Base-by-base conservation (phyloP, 108 stramenopile genomes). In the Chaetoceros muelleri region DNA sequence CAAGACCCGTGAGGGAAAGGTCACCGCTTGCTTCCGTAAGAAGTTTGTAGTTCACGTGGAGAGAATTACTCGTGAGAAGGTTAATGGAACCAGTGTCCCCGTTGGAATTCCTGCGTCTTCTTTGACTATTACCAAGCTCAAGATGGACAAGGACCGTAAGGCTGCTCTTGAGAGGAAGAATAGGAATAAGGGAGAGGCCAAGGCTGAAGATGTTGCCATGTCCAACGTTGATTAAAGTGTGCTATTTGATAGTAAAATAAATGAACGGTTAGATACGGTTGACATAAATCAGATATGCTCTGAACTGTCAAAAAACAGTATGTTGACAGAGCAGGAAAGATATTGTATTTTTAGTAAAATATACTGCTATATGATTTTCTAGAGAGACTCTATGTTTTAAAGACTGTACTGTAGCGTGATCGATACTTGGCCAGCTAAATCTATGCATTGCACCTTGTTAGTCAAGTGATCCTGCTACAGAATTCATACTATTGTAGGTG, bases 21-120 rank as follows among this genome's bases (percentile, higher is more conserved):
- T 99, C 40, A 84, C 82, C 29, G 80, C 80, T 10, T 85, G 84
- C 61, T 98, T 90, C 75, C 88, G 99, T 62, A 94, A 93, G 74
- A 98, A 98, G 83, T 98, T 94, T 71, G 96, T 95, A 53, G 85
- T 98, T 49, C 96, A 98, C 72, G 83, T 99, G 29, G 99, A 98
- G 66, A 82, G 96, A 51, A 79, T 96, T 65, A 91, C 90, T n/a
- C 78, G 95, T 44, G 95, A 96, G 57, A 99, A 99, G 93, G 87
- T 84, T 46, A 96, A 96, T 69, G 96, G 95, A 46, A 79, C 90
- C 51, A 69, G 78, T 2, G 93, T 96, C 26, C 77, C 81, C 26
- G 90, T 97, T 26, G 96, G 96, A 46, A 95, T 99, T 53, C 90
- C 93, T 61, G 88, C 97, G 24, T 94, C 92, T 45, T 87, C 93